Evolutionary conservation across 1,284 basidiomycete species (phyloP).

Genomic region (Tausonia pullulans): DNA sequence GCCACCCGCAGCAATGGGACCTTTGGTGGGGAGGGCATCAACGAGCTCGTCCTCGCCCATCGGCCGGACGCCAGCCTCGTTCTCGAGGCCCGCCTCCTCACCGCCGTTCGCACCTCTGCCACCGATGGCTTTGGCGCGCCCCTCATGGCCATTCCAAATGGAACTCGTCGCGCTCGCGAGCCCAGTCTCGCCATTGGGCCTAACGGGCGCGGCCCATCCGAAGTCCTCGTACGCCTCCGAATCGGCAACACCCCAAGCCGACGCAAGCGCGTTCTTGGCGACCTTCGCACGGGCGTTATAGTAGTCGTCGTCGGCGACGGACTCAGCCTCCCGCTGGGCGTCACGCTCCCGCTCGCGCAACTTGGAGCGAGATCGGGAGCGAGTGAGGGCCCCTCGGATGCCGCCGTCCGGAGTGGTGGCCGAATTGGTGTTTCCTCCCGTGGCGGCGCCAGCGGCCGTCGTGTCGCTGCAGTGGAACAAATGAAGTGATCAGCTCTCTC

Average conservation of each 20-base stretch:
- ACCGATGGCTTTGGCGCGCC: neutral
- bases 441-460: too few species aligned
- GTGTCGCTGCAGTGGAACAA: too few species aligned
- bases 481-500: too few species aligned
- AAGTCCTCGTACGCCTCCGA: constrained; percentile 16
- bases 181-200: constrained; percentile 15
- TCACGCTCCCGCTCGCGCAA: neutral
- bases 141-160: constrained; percentile 15
- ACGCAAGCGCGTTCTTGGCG: constrained; percentile 16
- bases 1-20: neutral
- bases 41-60: constrained; percentile 4
- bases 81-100: neutral
- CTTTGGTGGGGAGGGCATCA: neutral
- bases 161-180: constrained; percentile 9
- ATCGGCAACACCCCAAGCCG: constrained; percentile 16
- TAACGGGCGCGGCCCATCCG: constrained; percentile 5
- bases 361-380: constrained; percentile 7
- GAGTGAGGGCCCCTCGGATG: constrained; percentile 2
- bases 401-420: neutral
- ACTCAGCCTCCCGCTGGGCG: too few species aligned
- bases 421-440: neutral
- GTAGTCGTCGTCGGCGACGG: constrained; percentile 14
- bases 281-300: constrained; percentile 15
- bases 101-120: neutral
- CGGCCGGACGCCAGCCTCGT: neutral